Percentiles rank a stretch among this genome's conserved stretches.
Evolutionary conservation across 78 protist genomes (phyloP).

Genomic region (Acrasis kona): DNA sequence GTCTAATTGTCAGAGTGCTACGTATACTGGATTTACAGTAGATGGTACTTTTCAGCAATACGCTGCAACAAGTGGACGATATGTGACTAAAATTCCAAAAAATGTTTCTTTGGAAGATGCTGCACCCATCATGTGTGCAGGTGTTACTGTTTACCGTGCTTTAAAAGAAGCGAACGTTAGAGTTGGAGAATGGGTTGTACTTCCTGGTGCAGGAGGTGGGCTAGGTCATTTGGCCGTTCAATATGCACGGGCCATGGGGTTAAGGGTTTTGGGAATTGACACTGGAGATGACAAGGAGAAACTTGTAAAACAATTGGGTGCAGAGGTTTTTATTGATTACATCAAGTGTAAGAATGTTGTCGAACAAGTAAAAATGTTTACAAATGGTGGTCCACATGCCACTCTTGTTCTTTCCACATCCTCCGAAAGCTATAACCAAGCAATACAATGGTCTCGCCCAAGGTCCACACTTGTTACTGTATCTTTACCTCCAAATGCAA

Average conservation of each 20-base stretch:
- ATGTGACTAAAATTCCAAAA: conserved; percentile 22
- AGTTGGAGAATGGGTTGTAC: conserved; percentile 24
- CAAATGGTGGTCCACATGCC: too few relatives aligned
- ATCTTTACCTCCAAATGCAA: too few relatives aligned
- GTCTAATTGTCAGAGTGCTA: conserved; percentile 5
- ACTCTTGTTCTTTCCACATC: too few relatives aligned
- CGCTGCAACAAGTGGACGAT: conserved; percentile 12
- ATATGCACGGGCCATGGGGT: conserved; percentile 35
- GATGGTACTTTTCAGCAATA: conserved; percentile 49
- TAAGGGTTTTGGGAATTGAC: conserved; percentile 14
- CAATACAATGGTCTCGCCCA: too few relatives aligned
- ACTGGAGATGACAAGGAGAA: background rate
- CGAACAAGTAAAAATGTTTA: too few relatives aligned
- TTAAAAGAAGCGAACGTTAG: conserved; percentile 12
- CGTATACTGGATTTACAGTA: background rate
- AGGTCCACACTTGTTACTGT: too few relatives aligned
- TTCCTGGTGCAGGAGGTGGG: conserved; percentile 56
- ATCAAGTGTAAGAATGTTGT: too few relatives aligned
- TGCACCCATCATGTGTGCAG: conserved; percentile 52
- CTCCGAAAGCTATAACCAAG: too few relatives aligned
- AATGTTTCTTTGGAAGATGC: background rate
- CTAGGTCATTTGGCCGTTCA: conserved; percentile 58
- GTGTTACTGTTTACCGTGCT: conserved; percentile 43
- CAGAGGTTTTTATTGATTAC: too few relatives aligned
- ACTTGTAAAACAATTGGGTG: too few relatives aligned